Evolutionary conservation across 139 green algal genomes (phyloP), one percentile per base, ranked within the genome.

Genomic region (Eudorina sp.): DNA sequence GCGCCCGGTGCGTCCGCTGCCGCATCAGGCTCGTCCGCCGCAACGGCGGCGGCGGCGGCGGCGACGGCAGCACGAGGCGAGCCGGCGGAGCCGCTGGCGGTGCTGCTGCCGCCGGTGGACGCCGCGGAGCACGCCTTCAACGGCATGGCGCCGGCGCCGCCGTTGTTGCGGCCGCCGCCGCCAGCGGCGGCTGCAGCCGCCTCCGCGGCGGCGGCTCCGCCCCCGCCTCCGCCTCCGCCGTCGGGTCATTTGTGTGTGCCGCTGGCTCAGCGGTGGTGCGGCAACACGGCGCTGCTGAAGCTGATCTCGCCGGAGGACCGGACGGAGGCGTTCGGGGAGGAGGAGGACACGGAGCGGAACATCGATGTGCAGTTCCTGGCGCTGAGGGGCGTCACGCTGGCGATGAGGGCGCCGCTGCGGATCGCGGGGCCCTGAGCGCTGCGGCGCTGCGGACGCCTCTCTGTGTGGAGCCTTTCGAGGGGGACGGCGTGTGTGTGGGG

Each of bases 301-400:
- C 64, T 88, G 13, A 88, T 88, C 13, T 3, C 29, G 4, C 64
- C 51, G 23, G 82, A 88, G 82, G 34, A 88, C 64, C 82, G 82
- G 31, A 53, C 29, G 4, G 6, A 0, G 14, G 82, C 38, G 45
- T 88, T 80, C 8, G 82, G 66, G 0, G 66, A 79, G 43, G 46
- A 78, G 29, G 40, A 74, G 9, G 82, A 80, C 27, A 27, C 9
- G 40, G n/a, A 2, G 23, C 66, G 29, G 18, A 88, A 88, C 68
- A 69, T 79, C 4, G 82, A 88, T 41, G 31, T 88, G 46, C 82
- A 88, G 82, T 80, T 43, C 19, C 21, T 88, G 45, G 82, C 82
- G 21, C 34, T 88, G 25, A 31, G 48, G 9, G 82, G 82, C 16
- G 64, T 87, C 60, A 62, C 64, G 5, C 25, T 91, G 41, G 31